These are phyloP conservation scores for Coccomyxa sp. DNA, from an alignment of 139 green algal species.

Conservation along the genomic window DNA sequence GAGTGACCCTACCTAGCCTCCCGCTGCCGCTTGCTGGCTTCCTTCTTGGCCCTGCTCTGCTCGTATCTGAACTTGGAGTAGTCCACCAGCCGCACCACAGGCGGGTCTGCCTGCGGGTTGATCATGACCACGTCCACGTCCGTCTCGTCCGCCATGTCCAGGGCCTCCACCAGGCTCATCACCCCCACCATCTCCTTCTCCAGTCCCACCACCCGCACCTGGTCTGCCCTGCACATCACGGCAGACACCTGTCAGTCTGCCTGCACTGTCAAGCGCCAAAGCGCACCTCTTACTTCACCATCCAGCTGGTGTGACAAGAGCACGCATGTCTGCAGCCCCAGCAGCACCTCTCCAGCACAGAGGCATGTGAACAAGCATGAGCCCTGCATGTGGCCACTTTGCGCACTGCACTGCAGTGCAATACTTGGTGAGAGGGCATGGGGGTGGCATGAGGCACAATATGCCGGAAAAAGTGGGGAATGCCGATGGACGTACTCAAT, in stretches of 20 bases:
- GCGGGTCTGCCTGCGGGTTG: constrained; percentile 39
- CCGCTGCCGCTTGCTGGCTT: constrained; percentile 61
- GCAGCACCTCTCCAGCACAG: too few species aligned
- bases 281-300: too few species aligned
- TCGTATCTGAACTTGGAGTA: constrained; percentile 75
- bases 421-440: too few species aligned
- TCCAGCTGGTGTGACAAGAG: too few species aligned
- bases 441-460: too few species aligned
- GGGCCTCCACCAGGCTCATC: constrained; percentile 31
- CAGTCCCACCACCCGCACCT: constrained; percentile 48
- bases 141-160: constrained; percentile 28
- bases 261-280: too few species aligned
- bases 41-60: constrained; percentile 62
- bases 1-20: constrained; percentile 22
- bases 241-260: neutral
- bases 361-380: too few species aligned
- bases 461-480: too few species aligned
- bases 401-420: too few species aligned
- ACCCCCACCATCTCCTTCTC: constrained; percentile 54
- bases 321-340: too few species aligned
- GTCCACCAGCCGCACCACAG: constrained; percentile 62
- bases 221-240: constrained; percentile 20
- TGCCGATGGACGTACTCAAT: too few species aligned
- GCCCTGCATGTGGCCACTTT: too few species aligned
- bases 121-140: constrained; percentile 62